Percentiles rank a stretch among this genome's conserved stretches.
phyloP scores from a whole-genome alignment of 2,329 filamentous ascomycete species.

The Colletotrichum abscissum region DNA sequence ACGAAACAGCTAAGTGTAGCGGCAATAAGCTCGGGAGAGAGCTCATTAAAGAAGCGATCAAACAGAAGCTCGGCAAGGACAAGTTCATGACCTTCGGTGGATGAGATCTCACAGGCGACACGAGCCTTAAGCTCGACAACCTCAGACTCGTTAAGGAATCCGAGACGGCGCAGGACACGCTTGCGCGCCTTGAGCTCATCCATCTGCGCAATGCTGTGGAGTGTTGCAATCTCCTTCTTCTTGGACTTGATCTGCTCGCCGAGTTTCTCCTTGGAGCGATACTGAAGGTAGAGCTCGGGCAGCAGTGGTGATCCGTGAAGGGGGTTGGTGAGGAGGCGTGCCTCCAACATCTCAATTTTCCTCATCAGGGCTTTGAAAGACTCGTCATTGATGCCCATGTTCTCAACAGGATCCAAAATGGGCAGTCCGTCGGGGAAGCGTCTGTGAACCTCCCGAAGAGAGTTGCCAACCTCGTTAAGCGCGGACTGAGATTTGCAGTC shows the following conservation, averaged over 20 bases:
- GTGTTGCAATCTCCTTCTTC: constrained; percentile 87
- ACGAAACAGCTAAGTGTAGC: constrained; percentile 93
- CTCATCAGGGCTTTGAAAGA: constrained; percentile 91
- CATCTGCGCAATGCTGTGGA: constrained; percentile 89
- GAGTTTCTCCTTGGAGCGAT: constrained; percentile 82
- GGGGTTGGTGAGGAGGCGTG: constrained; percentile 86
- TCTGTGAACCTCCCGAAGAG: constrained; percentile 81
- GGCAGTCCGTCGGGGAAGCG: constrained; percentile 94
- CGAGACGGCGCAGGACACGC: constrained; percentile 90
- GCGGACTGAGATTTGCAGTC: constrained; percentile 77
- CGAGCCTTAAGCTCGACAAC: constrained; percentile 97
- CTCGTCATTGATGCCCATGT: constrained; percentile 94
- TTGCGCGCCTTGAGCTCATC: constrained; percentile 97
- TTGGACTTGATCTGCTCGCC: constrained; percentile 84
- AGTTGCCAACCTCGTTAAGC: constrained; percentile 74
- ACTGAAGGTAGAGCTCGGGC: constrained; percentile 87
- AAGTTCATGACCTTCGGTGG: constrained; percentile 88
- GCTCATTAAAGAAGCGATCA: constrained; percentile 97
- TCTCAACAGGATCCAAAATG: constrained; percentile 90
- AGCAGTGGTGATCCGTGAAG: constrained; percentile 91
- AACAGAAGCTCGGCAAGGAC: constrained; percentile 94
- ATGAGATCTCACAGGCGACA: constrained; percentile 97
- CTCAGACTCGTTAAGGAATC: constrained; percentile 95
- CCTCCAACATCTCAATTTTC: constrained; percentile 98
- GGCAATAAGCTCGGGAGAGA: constrained; percentile 88